phyloP scores from a whole-genome alignment of 1,284 basidiomycete genomes.

The Trichosporon faecale region DNA sequence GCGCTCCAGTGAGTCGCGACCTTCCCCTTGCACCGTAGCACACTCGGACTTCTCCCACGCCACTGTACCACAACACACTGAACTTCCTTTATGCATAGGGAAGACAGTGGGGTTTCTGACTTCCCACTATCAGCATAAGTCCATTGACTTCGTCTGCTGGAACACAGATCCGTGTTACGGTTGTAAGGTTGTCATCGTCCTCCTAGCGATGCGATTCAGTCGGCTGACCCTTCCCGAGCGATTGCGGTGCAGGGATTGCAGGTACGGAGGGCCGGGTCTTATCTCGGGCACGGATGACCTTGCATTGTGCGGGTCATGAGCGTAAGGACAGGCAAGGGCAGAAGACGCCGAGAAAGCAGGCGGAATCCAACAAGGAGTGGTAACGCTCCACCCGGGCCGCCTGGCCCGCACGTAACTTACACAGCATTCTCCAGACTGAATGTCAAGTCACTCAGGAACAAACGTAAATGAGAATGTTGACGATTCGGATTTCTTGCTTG shows the following conservation, averaged over 20 bases:
- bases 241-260: background rate
- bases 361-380: background rate
- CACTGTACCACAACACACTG: too few relatives aligned
- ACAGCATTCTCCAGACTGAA: conserved; percentile 7
- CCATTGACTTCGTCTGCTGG: background rate
- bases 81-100: background rate
- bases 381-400: conserved; percentile 2
- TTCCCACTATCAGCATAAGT: background rate
- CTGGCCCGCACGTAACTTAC: background rate
- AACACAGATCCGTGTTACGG: background rate
- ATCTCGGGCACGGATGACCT: background rate
- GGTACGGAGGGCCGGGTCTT: background rate
- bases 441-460: conserved; percentile 8
- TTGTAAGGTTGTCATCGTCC: background rate
- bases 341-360: background rate
- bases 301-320: background rate
- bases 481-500: background rate
- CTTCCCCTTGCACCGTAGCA: background rate
- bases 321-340: background rate
- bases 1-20: background rate
- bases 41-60: too few relatives aligned
- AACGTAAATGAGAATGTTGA: conserved; percentile 6
- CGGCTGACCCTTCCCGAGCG: background rate
- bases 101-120: background rate
- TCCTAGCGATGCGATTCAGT: background rate